Evolutionary conservation across 768 basidiomycete species (phyloP), one percentile per base, ranked within the genome.

Genomic region (Macrolepiota albuminosa): DNA sequence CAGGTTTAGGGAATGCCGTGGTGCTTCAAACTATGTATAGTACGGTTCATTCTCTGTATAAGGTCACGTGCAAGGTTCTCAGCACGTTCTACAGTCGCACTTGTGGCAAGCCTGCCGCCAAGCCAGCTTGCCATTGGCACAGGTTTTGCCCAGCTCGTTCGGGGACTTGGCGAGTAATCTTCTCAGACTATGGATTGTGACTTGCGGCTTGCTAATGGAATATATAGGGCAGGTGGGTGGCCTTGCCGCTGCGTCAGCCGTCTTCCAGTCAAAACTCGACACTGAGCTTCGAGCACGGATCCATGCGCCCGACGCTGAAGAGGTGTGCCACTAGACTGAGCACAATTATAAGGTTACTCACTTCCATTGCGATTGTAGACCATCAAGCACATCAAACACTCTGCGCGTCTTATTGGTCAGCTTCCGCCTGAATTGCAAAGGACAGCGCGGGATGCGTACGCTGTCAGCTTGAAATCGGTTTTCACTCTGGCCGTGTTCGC

Each of bases 1-100:
- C 85, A 1, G 85, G 85, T 16, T 85, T 87, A 61, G 85, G 86
- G 6, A 87, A 86, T 57, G 84, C 85, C 0, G 79, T 86, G 4
- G 86, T 87, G 0, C 66, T 85, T 26, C 85, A 87, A 63, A 87
- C 85, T 8, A 81, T 77, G 69, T 69, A 84, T 46, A 81, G 84
- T 86, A 66, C 53, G 81, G 81, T 62, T 18, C 37, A 2, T 8
- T 16, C 29, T 43, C 31, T 13, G 61, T 51, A 14, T 24, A 50
- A 26, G 13, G 33, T 24, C 40, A 36, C 4, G 13, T 54, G 46
- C n/a, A 16, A 46, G 18, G 3, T 36, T 31, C 34, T 16, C 10
- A 37, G 61, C 53, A 5, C 31, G 45, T 2, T 42, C 4, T 18
- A 10, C 60, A 85, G 84, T 84, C 64, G 84, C 84, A 5, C 69